Percentiles rank a stretch among this genome's conserved stretches.
These are phyloP conservation scores for Verticillium dahliae DNA, from an alignment of 2,329 filamentous ascomycete species.

Conservation along the genomic window DNA sequence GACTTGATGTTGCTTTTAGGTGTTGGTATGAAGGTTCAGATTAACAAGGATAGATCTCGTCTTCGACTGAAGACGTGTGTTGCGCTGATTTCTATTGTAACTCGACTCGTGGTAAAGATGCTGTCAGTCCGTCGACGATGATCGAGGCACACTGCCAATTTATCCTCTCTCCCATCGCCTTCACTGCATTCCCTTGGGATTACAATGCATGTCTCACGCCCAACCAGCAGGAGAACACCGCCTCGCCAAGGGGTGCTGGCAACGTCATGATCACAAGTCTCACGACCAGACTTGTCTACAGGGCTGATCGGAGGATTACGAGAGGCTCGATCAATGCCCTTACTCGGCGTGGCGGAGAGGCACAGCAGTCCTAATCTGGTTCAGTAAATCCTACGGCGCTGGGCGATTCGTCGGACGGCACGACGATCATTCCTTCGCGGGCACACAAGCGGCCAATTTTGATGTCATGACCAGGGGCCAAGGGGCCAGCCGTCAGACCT, in stretches of 20 bases:
- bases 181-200: neutral
- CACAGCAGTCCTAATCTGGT: neutral
- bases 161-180: neutral
- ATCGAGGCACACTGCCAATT: no score
- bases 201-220: neutral
- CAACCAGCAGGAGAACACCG: neutral
- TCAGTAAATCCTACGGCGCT: neutral
- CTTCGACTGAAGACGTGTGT: no score
- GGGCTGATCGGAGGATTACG: neutral
- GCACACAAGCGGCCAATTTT: neutral
- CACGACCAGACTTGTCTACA: neutral
- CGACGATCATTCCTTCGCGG: neutral
- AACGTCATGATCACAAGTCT: neutral
- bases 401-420: neutral
- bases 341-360: neutral
- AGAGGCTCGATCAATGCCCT: neutral
- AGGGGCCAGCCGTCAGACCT: no score
- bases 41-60: no score
- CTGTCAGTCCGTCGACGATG: no score
- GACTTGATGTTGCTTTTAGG: neutral
- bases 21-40: no score
- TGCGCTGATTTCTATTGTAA: no score
- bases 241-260: neutral
- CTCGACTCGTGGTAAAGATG: no score
- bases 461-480: neutral